phyloP scores from a whole-genome alignment of 2,329 filamentous ascomycete genomes.

The Aphanocladium album region DNA sequence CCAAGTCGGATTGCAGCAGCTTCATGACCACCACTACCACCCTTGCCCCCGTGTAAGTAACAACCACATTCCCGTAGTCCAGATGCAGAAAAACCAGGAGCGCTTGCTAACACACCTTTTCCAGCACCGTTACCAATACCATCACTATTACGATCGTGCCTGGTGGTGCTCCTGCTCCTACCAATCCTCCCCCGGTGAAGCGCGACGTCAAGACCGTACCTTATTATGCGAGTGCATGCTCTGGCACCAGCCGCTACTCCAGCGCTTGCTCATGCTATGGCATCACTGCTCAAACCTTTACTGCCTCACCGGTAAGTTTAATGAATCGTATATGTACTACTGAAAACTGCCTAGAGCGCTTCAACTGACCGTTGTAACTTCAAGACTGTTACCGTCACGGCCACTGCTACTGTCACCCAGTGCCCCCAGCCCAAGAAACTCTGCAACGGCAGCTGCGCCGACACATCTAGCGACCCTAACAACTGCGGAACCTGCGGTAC shows the following conservation, averaged over 20 bases:
- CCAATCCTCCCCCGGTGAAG: background rate
- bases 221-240: constrained; percentile 23
- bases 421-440: background rate
- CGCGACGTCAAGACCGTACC: constrained; percentile 14
- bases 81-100: background rate
- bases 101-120: background rate
- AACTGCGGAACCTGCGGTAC: constrained; percentile 7
- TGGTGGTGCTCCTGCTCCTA: background rate
- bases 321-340: background rate
- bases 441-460: constrained; percentile 4
- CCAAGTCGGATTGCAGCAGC: constrained; percentile 4
- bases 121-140: background rate
- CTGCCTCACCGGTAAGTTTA: constrained; percentile 2
- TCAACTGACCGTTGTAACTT: background rate
- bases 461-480: constrained; percentile 5
- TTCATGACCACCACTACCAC: constrained; percentile 10
- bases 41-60: constrained; percentile 1
- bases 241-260: constrained; percentile 16
- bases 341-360: background rate
- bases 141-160: background rate
- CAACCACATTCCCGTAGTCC: too few species aligned
- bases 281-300: constrained; percentile 17
- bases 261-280: constrained; percentile 27
- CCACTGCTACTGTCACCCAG: background rate
- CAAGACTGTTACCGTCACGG: constrained; percentile 1